phyloP scores from a whole-genome alignment of 768 basidiomycete species.

The Pisolithus orientalis region DNA sequence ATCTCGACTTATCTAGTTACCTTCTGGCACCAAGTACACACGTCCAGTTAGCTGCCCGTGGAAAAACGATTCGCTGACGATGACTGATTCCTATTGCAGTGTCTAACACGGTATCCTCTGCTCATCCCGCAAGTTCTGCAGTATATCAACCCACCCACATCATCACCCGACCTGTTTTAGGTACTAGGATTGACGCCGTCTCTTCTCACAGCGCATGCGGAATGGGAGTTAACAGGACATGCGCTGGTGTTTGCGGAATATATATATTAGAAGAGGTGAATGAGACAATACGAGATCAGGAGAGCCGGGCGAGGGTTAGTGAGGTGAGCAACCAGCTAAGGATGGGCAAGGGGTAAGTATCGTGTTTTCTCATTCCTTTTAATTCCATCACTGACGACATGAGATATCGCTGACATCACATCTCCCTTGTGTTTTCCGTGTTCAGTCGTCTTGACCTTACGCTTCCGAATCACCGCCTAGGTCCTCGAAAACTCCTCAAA shows the following conservation, averaged over 20 bases:
- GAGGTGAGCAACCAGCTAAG: constrained; percentile 60
- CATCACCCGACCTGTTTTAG: neutral
- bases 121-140: constrained; percentile 80
- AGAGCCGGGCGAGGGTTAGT: constrained; percentile 44
- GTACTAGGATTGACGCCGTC: neutral
- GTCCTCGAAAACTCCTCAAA: constrained; percentile 69
- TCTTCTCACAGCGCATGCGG: constrained; percentile 29
- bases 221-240: constrained; percentile 46
- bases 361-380: constrained; percentile 2
- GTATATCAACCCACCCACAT: constrained; percentile 58
- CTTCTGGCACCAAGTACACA: constrained; percentile 77
- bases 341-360: constrained; percentile 76
- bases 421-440: no score
- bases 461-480: constrained; percentile 80
- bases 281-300: constrained; percentile 73
- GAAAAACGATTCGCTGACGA: neutral
- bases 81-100: constrained; percentile 63
- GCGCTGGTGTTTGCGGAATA: constrained; percentile 64
- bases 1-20: constrained; percentile 85
- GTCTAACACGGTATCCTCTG: constrained; percentile 90
- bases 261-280: constrained; percentile 75
- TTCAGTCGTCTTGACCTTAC: constrained; percentile 79
- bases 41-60: constrained; percentile 15
- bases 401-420: no score
- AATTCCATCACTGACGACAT: no score